phyloP scores from a whole-genome alignment of 495 filamentous ascomycete genomes.

The Xylaria palmicola region DNA sequence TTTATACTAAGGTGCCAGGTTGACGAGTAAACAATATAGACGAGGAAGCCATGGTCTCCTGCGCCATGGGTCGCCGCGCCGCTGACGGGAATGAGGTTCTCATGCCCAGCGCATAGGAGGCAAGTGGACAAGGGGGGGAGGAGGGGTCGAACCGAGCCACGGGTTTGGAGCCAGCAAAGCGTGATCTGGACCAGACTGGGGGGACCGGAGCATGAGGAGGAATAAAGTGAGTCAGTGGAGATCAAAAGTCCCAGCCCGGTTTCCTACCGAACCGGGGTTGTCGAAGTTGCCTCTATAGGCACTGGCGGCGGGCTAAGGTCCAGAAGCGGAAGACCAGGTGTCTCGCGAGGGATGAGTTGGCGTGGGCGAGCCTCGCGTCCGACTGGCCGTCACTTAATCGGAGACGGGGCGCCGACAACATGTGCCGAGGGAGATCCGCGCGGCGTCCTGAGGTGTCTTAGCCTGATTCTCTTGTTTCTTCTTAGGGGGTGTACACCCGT shows the following conservation, averaged over 20 bases:
- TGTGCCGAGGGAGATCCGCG: slow-evolving; percentile 2
- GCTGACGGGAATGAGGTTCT: not conserved
- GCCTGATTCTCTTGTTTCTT: not conserved
- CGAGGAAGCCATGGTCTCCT: not conserved
- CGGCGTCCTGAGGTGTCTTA: not conserved
- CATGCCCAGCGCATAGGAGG: not conserved
- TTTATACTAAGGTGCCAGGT: slow-evolving; percentile 5
- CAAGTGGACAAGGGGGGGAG: not conserved
- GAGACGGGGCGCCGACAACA: not conserved
- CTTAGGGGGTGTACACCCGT: not conserved
- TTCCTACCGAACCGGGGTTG: not conserved
- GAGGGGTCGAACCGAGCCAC: not conserved
- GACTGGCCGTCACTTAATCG: not conserved
- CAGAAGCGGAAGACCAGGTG: not conserved
- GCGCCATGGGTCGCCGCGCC: not conserved
- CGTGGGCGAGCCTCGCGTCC: too few species aligned
- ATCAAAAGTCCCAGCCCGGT: not conserved
- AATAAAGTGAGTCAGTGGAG: not conserved
- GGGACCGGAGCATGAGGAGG: not conserved
- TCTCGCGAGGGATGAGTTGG: too few species aligned
- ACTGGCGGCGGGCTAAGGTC: not conserved
- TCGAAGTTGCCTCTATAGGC: not conserved
- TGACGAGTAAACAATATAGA: not conserved
- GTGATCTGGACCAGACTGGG: slow-evolving; percentile 3
- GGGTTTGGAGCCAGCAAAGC: not conserved